Base-by-base conservation (phyloP, 495 filamentous ascomycete genomes). In the Penicillium atrosanguineum region DNA sequence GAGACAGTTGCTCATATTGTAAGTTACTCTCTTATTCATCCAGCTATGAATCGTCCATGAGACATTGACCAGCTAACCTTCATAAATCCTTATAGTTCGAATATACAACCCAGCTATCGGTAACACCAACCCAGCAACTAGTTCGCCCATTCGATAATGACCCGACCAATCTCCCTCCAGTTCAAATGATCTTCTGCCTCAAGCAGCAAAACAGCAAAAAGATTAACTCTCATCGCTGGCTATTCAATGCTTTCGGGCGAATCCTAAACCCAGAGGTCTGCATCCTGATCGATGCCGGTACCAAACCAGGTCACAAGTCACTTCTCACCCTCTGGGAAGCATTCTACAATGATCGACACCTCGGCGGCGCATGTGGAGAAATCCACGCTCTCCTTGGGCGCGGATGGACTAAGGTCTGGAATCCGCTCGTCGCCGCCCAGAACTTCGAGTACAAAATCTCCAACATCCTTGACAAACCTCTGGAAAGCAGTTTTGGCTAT, bases 371-470 rank as follows among this genome's bases (percentile, higher is more conserved):
- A 67, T 97, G 91, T 69, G 93, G 93, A 80, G 93, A 97, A 67
- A 96, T 97, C 56, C 91, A 97, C 73, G 91, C 93, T 43, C 91
- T 96, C 86, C 83, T 96, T 72, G 91, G 91, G 53, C 86, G 84
- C 58, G 85, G 88, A 40, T 93, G 91, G 77, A 87, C 80, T 69
- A 95, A 96, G 65, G 77, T 96, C 12, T 55, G 96, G 57, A 97
- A 97, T 65, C 93, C 93, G 5, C 77, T 96, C 34, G 89, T 97
- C 36, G 93, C 93, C 11, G 86, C 90, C 3, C 93, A 97, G 71
- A 97, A 96, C 63, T 97, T 97, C 68, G 93, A 97, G 79, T 96
- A 97, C 79, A 97, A 97, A 79, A 96, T 96, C 75, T 88, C 85
- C 63, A 97, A 97, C 65, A 96, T 97, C 67, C 79, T 97, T 49